Base-by-base conservation (phyloP, 345 rosid species). In the Excoecaria cochinchinensis region DNA sequence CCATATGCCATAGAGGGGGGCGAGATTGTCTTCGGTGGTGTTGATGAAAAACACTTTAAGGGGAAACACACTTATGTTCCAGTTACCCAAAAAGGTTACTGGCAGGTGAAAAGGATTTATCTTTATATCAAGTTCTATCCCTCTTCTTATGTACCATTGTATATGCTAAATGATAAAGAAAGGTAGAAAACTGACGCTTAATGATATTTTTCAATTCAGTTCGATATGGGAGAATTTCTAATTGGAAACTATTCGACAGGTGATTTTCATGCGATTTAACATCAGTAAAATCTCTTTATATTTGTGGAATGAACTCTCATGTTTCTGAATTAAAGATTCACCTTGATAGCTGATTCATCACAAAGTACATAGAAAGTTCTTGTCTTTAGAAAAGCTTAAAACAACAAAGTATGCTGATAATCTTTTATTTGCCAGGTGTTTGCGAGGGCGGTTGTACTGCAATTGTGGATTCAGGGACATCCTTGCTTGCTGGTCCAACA, bases 11-110 rank as follows among this genome's bases (percentile, higher is more conserved):
- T 22, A 47, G 82, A 75, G 19, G 97, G 97, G 65, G 97, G 98
- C 8, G 93, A 93, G 82, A 83, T 93, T 81, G 97, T 93, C 64
- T 90, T 93, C 74, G 98, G 98, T 1, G 97, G 98, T 69, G 83
- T 86, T 76, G 95, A 93, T 68, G 61, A 76, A 22, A 82, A 81
- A 4, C 97, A 90, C 71, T 91, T 63, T 25, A 87, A 75, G 74
- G 98, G 98, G 53, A 84, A 88, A 75, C 97, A 92, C 74, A 86
- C 89, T 4, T 90, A 84, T 73, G 94, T 92, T 55, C 92, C 92
- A 21, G 83, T 92, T 51, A 88, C 90, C 24, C 55, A 22, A 59
- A 89, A 87, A 73, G 97, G 97, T 71, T 92, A 89, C 66, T 92
- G 97, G 97, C 94, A 92, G 92, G 92, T 93, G 60, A 82, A 21